Evolutionary conservation across 139 green algal genomes (phyloP).

Genomic region (Tetradesmus obliquus): DNA sequence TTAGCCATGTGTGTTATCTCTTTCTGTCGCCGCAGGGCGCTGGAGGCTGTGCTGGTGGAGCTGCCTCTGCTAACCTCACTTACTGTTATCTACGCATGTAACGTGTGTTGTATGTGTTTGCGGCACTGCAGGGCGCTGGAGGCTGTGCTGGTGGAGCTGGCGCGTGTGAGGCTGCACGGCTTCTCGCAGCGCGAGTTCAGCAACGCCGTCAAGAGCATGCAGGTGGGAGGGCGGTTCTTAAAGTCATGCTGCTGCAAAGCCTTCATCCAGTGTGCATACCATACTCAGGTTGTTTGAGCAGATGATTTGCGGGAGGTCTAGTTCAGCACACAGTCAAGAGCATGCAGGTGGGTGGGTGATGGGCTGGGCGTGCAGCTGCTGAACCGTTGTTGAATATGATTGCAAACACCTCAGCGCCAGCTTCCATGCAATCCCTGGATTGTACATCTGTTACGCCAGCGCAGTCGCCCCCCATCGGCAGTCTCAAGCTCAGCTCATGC

Average conservation of each 20-base stretch:
- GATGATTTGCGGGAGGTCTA: no score
- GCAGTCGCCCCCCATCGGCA: no score
- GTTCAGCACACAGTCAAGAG: no score
- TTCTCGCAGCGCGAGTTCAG: constrained; percentile 65
- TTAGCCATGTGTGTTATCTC: no score
- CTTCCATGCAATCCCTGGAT: no score
- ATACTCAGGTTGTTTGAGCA: neutral
- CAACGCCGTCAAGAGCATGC: constrained; percentile 21
- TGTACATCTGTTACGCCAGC: no score
- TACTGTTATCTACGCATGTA: no score
- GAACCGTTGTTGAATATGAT: neutral
- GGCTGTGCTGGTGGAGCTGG: neutral
- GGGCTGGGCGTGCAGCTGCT: neutral
- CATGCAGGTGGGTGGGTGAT: neutral
- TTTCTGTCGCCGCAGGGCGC: neutral
- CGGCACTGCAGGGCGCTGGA: neutral
- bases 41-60: neutral
- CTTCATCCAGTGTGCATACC: neutral
- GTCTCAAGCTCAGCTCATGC: no score
- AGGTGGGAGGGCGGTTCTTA: neutral
- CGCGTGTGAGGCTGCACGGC: constrained; percentile 73
- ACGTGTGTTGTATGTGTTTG: no score
- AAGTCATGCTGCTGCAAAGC: neutral
- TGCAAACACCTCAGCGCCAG: no score
- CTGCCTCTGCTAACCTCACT: neutral